These are phyloP conservation scores for Aspergillus proliferans DNA, from an alignment of 2,329 filamentous ascomycete species.

Conservation along the genomic window DNA sequence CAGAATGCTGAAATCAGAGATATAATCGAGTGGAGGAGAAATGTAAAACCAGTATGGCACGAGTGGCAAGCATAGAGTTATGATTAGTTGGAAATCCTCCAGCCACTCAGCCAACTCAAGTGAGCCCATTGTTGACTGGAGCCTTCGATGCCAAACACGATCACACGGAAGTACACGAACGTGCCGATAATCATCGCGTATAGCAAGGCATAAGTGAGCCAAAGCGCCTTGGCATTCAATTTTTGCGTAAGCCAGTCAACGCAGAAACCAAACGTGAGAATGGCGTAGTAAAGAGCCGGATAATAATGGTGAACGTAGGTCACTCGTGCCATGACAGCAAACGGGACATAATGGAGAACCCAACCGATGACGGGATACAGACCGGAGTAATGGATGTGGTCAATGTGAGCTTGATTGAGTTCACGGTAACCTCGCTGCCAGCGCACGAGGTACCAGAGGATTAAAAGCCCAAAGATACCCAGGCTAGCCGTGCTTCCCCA, in stretches of 20 bases:
- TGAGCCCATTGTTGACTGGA: slow-evolving; percentile 77
- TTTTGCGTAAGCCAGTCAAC: slow-evolving; percentile 74
- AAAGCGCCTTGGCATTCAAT: slow-evolving; percentile 58
- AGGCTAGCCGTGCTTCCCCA: slow-evolving; percentile 85
- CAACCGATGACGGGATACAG: slow-evolving; percentile 88
- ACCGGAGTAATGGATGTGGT: slow-evolving; percentile 90
- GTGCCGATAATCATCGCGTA: slow-evolving; percentile 71
- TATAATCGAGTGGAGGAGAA: not conserved
- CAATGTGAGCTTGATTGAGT: slow-evolving; percentile 70
- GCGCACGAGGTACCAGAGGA: slow-evolving; percentile 79
- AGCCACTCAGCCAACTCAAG: slow-evolving; percentile 86
- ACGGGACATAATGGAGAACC: slow-evolving; percentile 94
- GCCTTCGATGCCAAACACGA: slow-evolving; percentile 94
- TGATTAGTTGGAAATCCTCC: slow-evolving; percentile 66
- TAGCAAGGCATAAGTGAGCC: slow-evolving; percentile 63
- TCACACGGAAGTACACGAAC: slow-evolving; percentile 84
- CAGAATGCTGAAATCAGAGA: not conserved
- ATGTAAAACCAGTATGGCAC: not conserved
- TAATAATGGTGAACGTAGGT: slow-evolving; percentile 99
- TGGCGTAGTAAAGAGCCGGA: slow-evolving; percentile 94
- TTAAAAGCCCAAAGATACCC: slow-evolving; percentile 62
- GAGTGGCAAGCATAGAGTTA: not conserved
- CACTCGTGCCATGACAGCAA: slow-evolving; percentile 95
- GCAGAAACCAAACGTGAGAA: slow-evolving; percentile 80
- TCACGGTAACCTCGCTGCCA: slow-evolving; percentile 95